phyloP scores from a whole-genome alignment of 176 grass and related monocot species.

The Oryza glumipatula region DNA sequence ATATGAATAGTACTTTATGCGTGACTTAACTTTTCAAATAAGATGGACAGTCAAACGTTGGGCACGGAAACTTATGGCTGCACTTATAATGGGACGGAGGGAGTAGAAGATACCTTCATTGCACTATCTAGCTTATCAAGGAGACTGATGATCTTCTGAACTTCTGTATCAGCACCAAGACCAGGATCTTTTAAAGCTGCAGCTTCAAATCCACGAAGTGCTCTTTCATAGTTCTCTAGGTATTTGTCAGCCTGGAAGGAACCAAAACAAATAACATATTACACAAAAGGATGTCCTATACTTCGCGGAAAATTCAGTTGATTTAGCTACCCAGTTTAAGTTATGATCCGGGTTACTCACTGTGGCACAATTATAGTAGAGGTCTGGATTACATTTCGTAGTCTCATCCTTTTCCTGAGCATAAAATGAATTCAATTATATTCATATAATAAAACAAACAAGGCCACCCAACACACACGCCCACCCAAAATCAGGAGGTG shows the following conservation, averaged over 20 bases:
- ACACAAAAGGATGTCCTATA: constrained; percentile 24
- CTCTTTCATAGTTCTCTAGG: constrained; percentile 96
- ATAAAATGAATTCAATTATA: constrained; percentile 42
- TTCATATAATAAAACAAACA: not conserved
- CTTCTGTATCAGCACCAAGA: constrained; percentile 75
- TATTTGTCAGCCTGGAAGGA: constrained; percentile 84
- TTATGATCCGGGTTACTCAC: constrained; percentile 56
- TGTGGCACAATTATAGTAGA: constrained; percentile 87
- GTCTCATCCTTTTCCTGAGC: constrained; percentile 84
- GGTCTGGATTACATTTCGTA: constrained; percentile 84
- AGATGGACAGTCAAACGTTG: too few species aligned
- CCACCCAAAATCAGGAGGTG: too few species aligned
- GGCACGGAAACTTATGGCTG: too few species aligned
- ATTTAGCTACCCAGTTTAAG: constrained; percentile 5
- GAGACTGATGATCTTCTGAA: constrained; percentile 73
- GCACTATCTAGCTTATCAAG: constrained; percentile 86
- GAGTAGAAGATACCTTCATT: constrained; percentile 62
- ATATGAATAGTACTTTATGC: too few species aligned
- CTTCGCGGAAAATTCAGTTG: constrained; percentile 8
- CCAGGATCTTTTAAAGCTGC: constrained; percentile 84
- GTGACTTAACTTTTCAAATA: too few species aligned
- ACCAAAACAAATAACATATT: constrained; percentile 25
- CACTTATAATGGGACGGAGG: too few species aligned
- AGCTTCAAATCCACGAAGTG: constrained; percentile 88
- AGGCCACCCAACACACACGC: not conserved